Percentiles rank a stretch among this genome's conserved stretches.
These are phyloP conservation scores for Neltuma alba DNA, from an alignment of 306 rosid genomes.

Conservation along the genomic window DNA sequence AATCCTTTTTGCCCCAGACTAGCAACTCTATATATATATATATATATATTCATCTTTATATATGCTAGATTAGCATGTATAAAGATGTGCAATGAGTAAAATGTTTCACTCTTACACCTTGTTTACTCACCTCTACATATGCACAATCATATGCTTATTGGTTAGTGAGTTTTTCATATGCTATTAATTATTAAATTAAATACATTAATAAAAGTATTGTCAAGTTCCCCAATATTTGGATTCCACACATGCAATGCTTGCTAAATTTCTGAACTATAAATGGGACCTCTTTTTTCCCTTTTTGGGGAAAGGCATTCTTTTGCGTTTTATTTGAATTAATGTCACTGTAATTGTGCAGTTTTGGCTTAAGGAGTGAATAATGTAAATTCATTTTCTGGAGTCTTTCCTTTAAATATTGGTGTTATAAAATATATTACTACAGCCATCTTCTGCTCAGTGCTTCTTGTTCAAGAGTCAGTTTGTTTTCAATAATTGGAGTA, in stretches of 20 bases:
- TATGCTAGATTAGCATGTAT: not conserved
- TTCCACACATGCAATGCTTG: constrained; percentile 12
- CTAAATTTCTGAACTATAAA: constrained; percentile 13
- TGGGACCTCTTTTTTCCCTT: not conserved
- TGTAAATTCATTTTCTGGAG: constrained; percentile 6
- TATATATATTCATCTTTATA: not conserved
- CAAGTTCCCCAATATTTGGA: constrained; percentile 23
- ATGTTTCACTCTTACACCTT: not conserved
- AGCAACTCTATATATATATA: too few species aligned
- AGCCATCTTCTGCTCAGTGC: not conserved
- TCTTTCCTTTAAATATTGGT: constrained; percentile 11
- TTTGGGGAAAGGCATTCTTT: not conserved
- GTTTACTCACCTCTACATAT: not conserved
- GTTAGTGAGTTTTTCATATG: constrained; percentile 3
- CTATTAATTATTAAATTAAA: not conserved
- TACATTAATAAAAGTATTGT: not conserved
- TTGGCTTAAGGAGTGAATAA: not conserved
- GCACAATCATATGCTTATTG: constrained; percentile 11
- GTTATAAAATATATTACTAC: constrained; percentile 15
- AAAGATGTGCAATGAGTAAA: not conserved
- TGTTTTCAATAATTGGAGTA: not conserved
- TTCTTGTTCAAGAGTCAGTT: not conserved
- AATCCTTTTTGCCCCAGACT: too few species aligned
- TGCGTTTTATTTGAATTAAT: not conserved
- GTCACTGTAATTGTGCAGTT: not conserved